Conservation (phyloP, 2,329 filamentous ascomycete genomes). For the Ascochyta rabiei region DNA sequence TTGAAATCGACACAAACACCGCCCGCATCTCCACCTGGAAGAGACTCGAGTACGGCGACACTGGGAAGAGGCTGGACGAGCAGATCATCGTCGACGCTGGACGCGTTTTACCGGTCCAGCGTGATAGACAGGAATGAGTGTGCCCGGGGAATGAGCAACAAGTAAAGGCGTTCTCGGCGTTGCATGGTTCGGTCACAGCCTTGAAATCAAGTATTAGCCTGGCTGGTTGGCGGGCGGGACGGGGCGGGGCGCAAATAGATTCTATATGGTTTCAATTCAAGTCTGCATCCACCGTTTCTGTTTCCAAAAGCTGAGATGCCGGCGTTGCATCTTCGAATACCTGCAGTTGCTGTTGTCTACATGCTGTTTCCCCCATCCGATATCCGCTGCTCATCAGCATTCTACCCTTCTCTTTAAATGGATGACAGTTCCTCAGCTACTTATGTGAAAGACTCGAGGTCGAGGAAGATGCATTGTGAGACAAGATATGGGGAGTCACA, state of each 20-base stretch:
- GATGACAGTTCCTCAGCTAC: too few species aligned
- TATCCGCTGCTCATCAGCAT: too few species aligned
- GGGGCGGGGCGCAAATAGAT: background rate
- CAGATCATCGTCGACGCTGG: conserved; percentile 67
- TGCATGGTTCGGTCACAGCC: background rate
- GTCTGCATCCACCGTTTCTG: background rate
- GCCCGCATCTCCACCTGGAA: conserved; percentile 93
- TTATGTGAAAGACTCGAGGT: background rate
- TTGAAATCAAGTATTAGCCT: background rate
- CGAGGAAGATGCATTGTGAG: background rate
- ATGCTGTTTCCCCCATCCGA: too few species aligned
- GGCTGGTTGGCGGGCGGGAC: background rate
- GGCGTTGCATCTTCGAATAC: too few species aligned
- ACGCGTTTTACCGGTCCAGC: conserved; percentile 45
- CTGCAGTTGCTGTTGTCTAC: too few species aligned
- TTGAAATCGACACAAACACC: conserved; percentile 91
- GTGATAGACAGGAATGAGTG: background rate
- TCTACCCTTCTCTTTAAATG: background rate
- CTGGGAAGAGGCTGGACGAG: conserved; percentile 60
- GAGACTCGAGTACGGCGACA: conserved; percentile 72
- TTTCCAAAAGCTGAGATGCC: too few species aligned
- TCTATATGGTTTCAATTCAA: background rate
- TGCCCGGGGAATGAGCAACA: background rate
- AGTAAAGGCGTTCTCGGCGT: conserved; percentile 7
- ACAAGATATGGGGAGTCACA: background rate